Conservation (phyloP, 495 filamentous ascomycete genomes). For the Talaromyces adpressus region DNA sequence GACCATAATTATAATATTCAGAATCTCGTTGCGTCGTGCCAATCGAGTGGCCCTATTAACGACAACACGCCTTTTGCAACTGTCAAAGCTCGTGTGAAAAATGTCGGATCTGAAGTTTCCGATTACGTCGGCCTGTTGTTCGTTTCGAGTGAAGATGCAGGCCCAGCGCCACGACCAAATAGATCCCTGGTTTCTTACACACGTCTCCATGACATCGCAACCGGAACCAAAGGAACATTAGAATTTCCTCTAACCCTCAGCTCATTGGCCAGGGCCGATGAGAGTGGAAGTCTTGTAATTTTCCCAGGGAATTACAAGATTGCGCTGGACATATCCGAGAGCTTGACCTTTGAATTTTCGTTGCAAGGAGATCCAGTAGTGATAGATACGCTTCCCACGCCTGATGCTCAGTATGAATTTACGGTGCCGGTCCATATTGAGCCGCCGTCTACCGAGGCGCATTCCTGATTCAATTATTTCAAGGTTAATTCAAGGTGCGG, state of each 20-base stretch:
- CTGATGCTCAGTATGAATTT: neutral
- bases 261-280: slow-evolving; percentile 46
- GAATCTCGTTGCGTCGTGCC: neutral
- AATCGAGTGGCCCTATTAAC: neutral
- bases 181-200: slow-evolving; percentile 49
- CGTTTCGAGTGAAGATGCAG: slow-evolving; percentile 34
- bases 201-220: slow-evolving; percentile 34
- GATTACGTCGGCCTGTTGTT: slow-evolving; percentile 51
- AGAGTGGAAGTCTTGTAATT: slow-evolving; percentile 44
- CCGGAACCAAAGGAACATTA: slow-evolving; percentile 22
- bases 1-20: neutral
- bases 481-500: too few species aligned
- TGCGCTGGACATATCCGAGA: slow-evolving; percentile 30
- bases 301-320: slow-evolving; percentile 54
- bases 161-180: slow-evolving; percentile 48
- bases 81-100: slow-evolving; percentile 29
- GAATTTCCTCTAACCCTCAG: slow-evolving; percentile 43
- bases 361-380: slow-evolving; percentile 8
- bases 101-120: slow-evolving; percentile 39
- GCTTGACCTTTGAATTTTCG: slow-evolving; percentile 10
- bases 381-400: slow-evolving; percentile 6
- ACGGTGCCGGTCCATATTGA: neutral
- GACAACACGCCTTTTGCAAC: slow-evolving; percentile 24
- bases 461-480: slow-evolving; percentile 1
- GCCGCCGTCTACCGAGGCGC: neutral